Base-by-base conservation (phyloP, 2,329 filamentous ascomycete species). In the Nemania serpens region DNA sequence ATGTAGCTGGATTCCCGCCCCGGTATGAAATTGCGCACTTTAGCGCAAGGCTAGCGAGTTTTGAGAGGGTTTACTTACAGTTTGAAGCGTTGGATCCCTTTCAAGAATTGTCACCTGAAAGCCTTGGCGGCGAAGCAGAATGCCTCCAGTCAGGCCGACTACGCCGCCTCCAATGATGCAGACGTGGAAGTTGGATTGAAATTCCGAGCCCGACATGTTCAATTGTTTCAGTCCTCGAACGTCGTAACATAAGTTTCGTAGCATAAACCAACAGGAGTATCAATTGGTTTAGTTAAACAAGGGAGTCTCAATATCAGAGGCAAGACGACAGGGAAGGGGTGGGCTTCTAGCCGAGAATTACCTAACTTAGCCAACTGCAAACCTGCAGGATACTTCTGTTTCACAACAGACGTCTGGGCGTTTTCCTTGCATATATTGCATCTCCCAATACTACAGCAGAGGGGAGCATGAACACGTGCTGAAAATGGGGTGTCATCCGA, bases 151-250 rank as follows among this genome's bases (percentile, higher is more conserved):
- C 9, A 68, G 63, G 2, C 65, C 64, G 33, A 67, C 64, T 11
- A 67, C 55, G n/a, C 66, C 66, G 10, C 63, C 62, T 2, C 65
- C 63, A 42, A 66, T 61, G 36, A 68, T 67, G 42, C 66, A 68
- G 22, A 68, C 42, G 39, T 65, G 58, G 51, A 66, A 63, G 18
- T 42, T 39, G 13, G 51, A 39, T 22, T 52, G 55, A 36, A 59
- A 45, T 17, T 46, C 37, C 3, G n/a, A 11, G 39, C 20, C 43
- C 18, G 58, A 25, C 52, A 61, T 59, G 5, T 20, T 52, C 17
- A 51, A 17, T 43, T 4, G 36, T 42, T 25, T 52, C 13, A 15
- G 18, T 39, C 10, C 39, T 46, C 18, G 11, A 15, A 25, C 3
- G 18, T 9, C 22, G 33, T 33, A 5, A 15, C 15, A 42, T n/a